Conservation (phyloP, 2,329 filamentous ascomycete genomes). For the Ceratocystis eucalypticola region DNA sequence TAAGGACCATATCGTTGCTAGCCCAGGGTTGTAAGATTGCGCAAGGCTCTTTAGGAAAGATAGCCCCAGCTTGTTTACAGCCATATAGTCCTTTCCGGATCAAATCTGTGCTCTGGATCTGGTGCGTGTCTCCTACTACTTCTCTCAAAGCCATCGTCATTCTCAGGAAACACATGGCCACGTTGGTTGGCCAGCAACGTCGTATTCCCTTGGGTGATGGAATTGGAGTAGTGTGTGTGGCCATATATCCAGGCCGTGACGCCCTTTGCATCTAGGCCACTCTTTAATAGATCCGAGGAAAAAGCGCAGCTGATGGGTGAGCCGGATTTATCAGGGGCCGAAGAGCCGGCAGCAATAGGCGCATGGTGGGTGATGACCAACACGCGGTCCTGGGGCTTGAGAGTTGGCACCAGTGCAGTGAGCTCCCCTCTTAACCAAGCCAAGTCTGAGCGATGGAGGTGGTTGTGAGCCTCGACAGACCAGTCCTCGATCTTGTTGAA, state of each 20-base stretch:
- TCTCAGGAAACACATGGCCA: constrained; percentile 28
- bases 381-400: constrained; percentile 13
- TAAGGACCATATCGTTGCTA: no score
- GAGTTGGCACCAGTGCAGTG: constrained; percentile 17
- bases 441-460: constrained; percentile 33
- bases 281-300: constrained; percentile 34
- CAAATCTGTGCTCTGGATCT: constrained; percentile 8
- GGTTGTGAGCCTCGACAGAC: constrained; percentile 38
- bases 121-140: neutral
- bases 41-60: neutral
- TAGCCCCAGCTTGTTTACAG: neutral
- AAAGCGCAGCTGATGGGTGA: constrained; percentile 39
- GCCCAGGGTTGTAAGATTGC: neutral
- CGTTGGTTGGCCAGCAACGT: constrained; percentile 34
- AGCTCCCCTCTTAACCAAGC: constrained; percentile 36
- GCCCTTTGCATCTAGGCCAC: constrained; percentile 5
- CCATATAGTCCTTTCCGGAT: constrained; percentile 8
- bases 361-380: constrained; percentile 46
- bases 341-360: constrained; percentile 36
- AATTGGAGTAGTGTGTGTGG: constrained; percentile 35
- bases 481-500: constrained; percentile 41
- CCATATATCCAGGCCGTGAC: constrained; percentile 35
- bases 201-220: constrained; percentile 26
- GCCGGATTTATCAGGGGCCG: constrained; percentile 34
- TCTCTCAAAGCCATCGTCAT: constrained; percentile 6